Evolutionary conservation across 2,329 filamentous ascomycete species (phyloP).

Genomic region (Hymenoscyphus albidus): DNA sequence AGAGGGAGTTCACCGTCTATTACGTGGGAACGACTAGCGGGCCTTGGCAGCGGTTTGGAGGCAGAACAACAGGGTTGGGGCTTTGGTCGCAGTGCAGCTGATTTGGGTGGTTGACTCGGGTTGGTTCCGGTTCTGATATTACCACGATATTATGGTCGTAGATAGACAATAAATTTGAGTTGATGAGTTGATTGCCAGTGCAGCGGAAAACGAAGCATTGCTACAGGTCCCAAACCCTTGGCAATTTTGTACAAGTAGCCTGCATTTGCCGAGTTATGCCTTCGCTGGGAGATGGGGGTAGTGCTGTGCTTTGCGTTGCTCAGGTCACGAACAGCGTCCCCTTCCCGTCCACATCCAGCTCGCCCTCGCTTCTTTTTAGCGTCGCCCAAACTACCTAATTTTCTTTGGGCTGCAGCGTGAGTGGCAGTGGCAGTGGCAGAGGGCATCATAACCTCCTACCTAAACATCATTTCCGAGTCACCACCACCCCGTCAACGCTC

Average conservation of each 20-base stretch:
- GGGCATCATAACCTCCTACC: not conserved
- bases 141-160: not conserved
- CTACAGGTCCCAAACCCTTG: not conserved
- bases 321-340: not conserved
- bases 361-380: not conserved
- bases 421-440: not conserved
- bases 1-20: not conserved
- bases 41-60: not conserved
- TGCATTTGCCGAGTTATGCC: not conserved
- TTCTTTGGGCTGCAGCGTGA: not conserved
- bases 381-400: not conserved
- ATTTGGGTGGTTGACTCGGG: not conserved
- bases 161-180: not conserved
- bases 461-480: not conserved
- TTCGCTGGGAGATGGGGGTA: not conserved
- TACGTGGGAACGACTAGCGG: not conserved
- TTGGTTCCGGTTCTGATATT: not conserved
- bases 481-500: not conserved
- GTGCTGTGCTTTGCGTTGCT: not conserved
- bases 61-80: not conserved
- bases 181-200: not conserved
- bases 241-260: not conserved
- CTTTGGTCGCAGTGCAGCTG: not conserved
- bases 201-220: not conserved
- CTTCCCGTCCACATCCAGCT: not conserved